A percentile compares a stretch with the other conserved stretches of the same genome.
phyloP scores from a whole-genome alignment of 2,329 filamentous ascomycete genomes.

The Curvularia eragrostidis region DNA sequence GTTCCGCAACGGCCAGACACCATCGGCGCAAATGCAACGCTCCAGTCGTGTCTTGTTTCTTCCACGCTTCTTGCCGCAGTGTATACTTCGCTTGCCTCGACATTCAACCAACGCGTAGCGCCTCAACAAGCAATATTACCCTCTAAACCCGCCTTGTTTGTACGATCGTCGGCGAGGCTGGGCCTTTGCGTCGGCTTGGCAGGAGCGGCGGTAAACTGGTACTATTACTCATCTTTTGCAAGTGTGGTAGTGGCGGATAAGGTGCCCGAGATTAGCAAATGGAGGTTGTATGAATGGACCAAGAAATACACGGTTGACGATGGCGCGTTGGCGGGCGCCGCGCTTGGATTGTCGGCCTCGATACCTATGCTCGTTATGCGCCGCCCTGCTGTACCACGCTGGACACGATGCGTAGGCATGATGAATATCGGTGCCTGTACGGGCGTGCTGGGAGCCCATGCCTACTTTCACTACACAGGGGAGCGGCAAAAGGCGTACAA shows the following conservation, averaged over 20 bases:
- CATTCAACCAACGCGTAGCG: conserved; percentile 21
- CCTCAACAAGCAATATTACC: conserved; percentile 8
- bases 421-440: conserved; percentile 34
- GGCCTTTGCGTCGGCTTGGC: conserved; percentile 29
- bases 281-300: conserved; percentile 36
- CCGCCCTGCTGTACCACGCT: conserved; percentile 29
- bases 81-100: conserved; percentile 34
- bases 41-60: conserved; percentile 32
- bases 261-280: conserved; percentile 18
- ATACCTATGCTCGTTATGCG: conserved; percentile 32
- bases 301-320: conserved; percentile 37
- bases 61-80: conserved; percentile 36
- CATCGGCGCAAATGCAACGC: conserved; percentile 40
- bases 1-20: conserved; percentile 35
- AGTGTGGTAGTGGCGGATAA: conserved; percentile 15
- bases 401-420: conserved; percentile 35
- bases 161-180: conserved; percentile 32
- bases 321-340: conserved; percentile 33
- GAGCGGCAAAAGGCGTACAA: conserved; percentile 35
- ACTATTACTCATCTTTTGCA: conserved; percentile 34
- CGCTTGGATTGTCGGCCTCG: conserved; percentile 30
- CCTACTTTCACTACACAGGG: conserved; percentile 38
- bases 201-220: conserved; percentile 34
- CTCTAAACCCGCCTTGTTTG: conserved; percentile 29
- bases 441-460: conserved; percentile 32